A percentile compares a stretch with the other conserved stretches of the same genome.
Evolutionary conservation across 108 stramenopile species (phyloP).

Genomic region (Fistulifera solaris): DNA sequence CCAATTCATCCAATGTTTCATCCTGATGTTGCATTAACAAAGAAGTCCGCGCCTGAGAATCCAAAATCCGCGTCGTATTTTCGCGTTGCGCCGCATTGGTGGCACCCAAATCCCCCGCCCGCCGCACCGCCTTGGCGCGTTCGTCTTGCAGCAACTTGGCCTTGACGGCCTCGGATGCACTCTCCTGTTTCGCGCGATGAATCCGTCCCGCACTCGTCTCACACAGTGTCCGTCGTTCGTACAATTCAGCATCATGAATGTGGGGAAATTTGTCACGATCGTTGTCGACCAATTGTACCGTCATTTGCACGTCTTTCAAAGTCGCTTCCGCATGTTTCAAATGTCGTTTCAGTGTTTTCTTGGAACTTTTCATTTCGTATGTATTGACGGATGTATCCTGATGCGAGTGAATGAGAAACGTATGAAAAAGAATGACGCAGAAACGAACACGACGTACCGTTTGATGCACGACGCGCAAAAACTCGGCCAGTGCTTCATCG

Average conservation of each 20-base stretch:
- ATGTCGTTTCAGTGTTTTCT: conserved; percentile 66
- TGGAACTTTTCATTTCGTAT: conserved; percentile 54
- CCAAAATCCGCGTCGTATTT: conserved; percentile 27
- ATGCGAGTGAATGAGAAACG: not conserved
- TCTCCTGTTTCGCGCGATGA: conserved; percentile 35
- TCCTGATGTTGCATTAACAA: conserved; percentile 80
- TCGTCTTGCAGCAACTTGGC: conserved; percentile 55
- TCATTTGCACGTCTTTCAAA: conserved; percentile 53
- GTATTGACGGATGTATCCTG: conserved; percentile 71
- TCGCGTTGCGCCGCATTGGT: conserved; percentile 22
- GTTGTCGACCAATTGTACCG: conserved; percentile 56
- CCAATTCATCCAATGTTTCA: conserved; percentile 75
- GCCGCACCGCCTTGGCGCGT: conserved; percentile 47
- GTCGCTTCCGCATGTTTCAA: conserved; percentile 69
- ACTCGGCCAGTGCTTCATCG: conserved; percentile 45
- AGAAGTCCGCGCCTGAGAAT: conserved; percentile 58
- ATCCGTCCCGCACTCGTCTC: conserved; percentile 44
- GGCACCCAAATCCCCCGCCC: conserved; percentile 30
- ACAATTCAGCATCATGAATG: conserved; percentile 47
- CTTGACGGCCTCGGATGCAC: conserved; percentile 54
- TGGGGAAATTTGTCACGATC: conserved; percentile 55
- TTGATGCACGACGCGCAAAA: conserved; percentile 45
- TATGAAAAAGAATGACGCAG: not conserved
- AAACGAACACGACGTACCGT: conserved; percentile 36
- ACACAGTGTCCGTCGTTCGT: conserved; percentile 46